Conservation (phyloP, 2,329 filamentous ascomycete species). For the Claviceps fusiformis region DNA sequence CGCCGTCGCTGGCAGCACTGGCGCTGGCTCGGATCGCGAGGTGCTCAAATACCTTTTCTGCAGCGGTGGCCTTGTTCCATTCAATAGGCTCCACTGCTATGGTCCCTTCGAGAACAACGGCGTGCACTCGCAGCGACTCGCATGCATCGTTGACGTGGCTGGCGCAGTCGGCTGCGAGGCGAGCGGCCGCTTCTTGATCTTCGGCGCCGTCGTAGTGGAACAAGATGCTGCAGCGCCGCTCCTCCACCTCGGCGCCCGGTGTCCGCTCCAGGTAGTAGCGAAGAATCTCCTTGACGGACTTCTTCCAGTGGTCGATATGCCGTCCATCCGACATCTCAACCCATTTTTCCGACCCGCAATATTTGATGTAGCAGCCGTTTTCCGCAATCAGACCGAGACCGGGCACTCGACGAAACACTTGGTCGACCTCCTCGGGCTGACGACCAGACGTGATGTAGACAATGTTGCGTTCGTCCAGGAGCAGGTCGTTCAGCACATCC, state of each 20-base stretch:
- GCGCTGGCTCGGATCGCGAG: conserved; percentile 27
- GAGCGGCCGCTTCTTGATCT: conserved; percentile 59
- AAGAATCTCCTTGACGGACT: conserved; percentile 68
- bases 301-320: conserved; percentile 66
- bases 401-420: conserved; percentile 70
- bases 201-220: conserved; percentile 82
- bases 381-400: conserved; percentile 84
- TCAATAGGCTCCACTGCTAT: conserved; percentile 75
- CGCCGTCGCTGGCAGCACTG: conserved; percentile 1
- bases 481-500: conserved; percentile 67
- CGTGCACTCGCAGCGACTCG: conserved; percentile 69
- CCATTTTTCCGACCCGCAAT: conserved; percentile 58
- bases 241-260: conserved; percentile 76
- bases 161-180: conserved; percentile 78
- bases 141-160: conserved; percentile 94
- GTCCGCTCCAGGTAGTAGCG: conserved; percentile 83
- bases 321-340: conserved; percentile 60
- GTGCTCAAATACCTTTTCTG: conserved; percentile 55
- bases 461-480: conserved; percentile 66
- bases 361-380: conserved; percentile 81
- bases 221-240: conserved; percentile 79
- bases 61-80: conserved; percentile 79
- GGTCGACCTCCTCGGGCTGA: conserved; percentile 75
- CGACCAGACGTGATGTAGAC: conserved; percentile 92
- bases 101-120: conserved; percentile 64